A percentile compares a stretch with the other conserved stretches of the same genome.
Evolutionary conservation across 345 rosid genomes (phyloP).

Genomic region (Salix koriyanagi): DNA sequence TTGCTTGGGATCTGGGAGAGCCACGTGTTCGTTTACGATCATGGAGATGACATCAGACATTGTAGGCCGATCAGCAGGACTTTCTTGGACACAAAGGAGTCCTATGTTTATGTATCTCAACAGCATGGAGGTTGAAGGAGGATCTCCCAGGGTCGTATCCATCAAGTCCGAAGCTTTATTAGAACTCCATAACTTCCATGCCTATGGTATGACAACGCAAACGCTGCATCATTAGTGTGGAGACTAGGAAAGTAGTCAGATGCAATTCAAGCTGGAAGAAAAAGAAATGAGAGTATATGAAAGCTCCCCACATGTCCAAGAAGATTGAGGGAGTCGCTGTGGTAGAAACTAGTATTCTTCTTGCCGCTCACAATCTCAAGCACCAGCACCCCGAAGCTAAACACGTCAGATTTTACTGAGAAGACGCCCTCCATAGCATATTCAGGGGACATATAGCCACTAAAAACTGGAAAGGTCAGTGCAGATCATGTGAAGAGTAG

Average conservation of each 20-base stretch:
- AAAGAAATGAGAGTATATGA: not conserved
- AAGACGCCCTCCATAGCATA: not conserved
- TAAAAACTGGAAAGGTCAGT: not conserved
- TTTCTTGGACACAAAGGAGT: not conserved
- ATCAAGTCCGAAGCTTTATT: not conserved
- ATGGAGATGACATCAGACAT: slow-evolving; percentile 7
- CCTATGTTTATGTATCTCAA: not conserved
- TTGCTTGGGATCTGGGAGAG: not conserved
- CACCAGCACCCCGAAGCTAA: not conserved
- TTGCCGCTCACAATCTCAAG: not conserved
- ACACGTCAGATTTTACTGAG: not conserved
- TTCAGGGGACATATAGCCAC: not conserved
- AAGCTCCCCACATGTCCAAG: not conserved
- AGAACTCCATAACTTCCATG: not conserved
- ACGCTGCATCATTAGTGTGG: not conserved
- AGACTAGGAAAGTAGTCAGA: not conserved
- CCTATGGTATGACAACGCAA: not conserved
- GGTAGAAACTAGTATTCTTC: not conserved
- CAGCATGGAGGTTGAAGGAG: not conserved
- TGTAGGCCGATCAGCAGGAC: slow-evolving; percentile 7
- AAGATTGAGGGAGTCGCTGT: not conserved
- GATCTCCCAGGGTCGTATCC: not conserved
- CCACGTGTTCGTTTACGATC: not conserved
- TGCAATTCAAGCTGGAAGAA: not conserved
- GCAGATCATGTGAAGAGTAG: not conserved